Conservation (phyloP, 208 protist species). For the Trypanosomatidae sp. region DNA sequence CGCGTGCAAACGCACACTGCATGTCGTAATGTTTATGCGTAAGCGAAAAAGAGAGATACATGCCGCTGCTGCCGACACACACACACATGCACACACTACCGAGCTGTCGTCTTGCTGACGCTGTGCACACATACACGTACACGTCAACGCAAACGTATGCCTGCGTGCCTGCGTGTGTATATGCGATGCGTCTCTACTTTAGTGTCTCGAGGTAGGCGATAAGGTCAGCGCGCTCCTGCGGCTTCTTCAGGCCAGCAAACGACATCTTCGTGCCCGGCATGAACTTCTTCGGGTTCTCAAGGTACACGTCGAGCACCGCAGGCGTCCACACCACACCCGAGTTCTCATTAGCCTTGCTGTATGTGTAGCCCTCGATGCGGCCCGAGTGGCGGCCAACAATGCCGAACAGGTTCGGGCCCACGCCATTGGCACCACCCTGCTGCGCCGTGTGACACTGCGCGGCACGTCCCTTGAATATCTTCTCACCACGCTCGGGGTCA, state of each 20-base stretch:
- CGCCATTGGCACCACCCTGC: constrained; percentile 83
- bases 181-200: constrained; percentile 5
- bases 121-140: no score
- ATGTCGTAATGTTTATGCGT: no score
- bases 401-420: constrained; percentile 87
- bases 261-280: constrained; percentile 97
- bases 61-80: no score
- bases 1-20: no score
- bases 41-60: no score
- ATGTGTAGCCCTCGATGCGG: constrained; percentile 84
- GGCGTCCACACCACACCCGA: constrained; percentile 88
- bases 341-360: constrained; percentile 93
- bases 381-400: constrained; percentile 89
- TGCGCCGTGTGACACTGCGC: constrained; percentile 90
- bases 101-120: no score
- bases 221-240: constrained; percentile 89
- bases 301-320: constrained; percentile 90
- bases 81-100: no score
- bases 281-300: constrained; percentile 97
- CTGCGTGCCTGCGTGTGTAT: no score
- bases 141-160: no score
- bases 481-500: constrained; percentile 73
- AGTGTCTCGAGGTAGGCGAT: constrained; percentile 90
- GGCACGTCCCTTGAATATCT: constrained; percentile 90
- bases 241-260: constrained; percentile 93